A percentile compares a stretch with the other conserved stretches of the same genome.
Conservation (phyloP, 371 early-diverging fungal genomes). For the Mycotypha africana region DNA sequence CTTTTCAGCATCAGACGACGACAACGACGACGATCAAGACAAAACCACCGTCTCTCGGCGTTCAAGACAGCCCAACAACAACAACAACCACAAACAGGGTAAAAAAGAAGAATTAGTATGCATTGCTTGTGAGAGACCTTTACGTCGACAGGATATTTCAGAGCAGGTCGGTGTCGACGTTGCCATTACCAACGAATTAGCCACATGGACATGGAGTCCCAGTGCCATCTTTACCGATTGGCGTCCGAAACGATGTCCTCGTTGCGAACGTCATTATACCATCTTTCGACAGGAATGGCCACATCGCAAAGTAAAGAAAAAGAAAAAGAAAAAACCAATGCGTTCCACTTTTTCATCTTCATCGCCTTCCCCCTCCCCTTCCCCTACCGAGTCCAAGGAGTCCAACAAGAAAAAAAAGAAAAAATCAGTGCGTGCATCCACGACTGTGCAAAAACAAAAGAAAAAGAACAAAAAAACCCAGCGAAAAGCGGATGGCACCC, state of each 20-base stretch:
- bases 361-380: too few relatives aligned
- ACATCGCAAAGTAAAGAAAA: slow-evolving; percentile 20
- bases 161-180: slow-evolving; percentile 24
- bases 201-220: slow-evolving; percentile 49
- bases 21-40: slow-evolving; percentile 21
- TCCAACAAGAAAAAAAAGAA: slow-evolving; percentile 8
- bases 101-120: slow-evolving; percentile 40
- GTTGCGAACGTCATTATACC: slow-evolving; percentile 39
- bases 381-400: too few relatives aligned
- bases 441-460: too few relatives aligned
- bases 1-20: slow-evolving; percentile 7
- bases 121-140: slow-evolving; percentile 28
- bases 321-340: slow-evolving; percentile 5
- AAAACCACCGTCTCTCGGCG: slow-evolving; percentile 6
- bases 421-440: neutral
- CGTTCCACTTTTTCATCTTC: too few relatives aligned
- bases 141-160: slow-evolving; percentile 23
- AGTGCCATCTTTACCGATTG: slow-evolving; percentile 41
- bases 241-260: slow-evolving; percentile 37
- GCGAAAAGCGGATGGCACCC: neutral
- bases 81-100: slow-evolving; percentile 42
- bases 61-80: too few relatives aligned
- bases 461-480: too few relatives aligned
- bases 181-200: slow-evolving; percentile 28
- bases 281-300: slow-evolving; percentile 46